Base-by-base conservation (phyloP, 2,329 filamentous ascomycete species). In the Bimuria novae-zelandiae region DNA sequence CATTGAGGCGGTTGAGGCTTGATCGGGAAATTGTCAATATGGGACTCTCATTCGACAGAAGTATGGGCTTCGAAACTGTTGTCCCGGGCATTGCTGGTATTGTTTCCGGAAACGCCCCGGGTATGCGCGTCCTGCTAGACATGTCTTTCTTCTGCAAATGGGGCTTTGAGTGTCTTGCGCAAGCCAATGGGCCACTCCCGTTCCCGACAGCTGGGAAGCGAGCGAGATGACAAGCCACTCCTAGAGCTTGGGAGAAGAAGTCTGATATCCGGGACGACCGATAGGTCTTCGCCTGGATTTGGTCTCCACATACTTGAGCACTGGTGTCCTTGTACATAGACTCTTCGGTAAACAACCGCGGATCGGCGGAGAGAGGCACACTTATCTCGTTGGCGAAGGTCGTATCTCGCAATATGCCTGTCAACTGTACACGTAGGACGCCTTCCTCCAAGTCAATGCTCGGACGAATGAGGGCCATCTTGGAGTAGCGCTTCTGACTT, bases 21-120 rank as follows among this genome's bases (percentile, higher is more conserved):
- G 89, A 86, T 49, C 85, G 82, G 17, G 90, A 91, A 51, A 97
- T 87, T 41, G 90, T 84, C 0, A 99, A 82, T 39, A 99, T 95
- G 0, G 94, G 93, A 48, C 91, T 96, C 73, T 97, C 94, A 70
- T 99, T 99, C 21, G 92, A 89, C 3, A 99, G 78, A 0, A 94
- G 77, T 29, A 97, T 92, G 3, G 86, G 83, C 46, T 81, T 71
- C 49, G 70, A 69, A 61, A 65, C 61, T 81, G 80, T 7, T 81
- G 82, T 17, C 80, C 83, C 16, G 81, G 80, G 62, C 59, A 60
- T 64, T 46, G 62, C 1, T 80, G 77, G 35, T 73, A 25, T 59
- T n/a, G 66, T 54, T 56, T 73, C 70, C 60, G 82, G 83, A 56
- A 83, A 86, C 17, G 80, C 77, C 3, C 81, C 82, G 7, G 83